Evolutionary conservation across 331 rosid species (phyloP).

Genomic region (Acacia concinna): DNA sequence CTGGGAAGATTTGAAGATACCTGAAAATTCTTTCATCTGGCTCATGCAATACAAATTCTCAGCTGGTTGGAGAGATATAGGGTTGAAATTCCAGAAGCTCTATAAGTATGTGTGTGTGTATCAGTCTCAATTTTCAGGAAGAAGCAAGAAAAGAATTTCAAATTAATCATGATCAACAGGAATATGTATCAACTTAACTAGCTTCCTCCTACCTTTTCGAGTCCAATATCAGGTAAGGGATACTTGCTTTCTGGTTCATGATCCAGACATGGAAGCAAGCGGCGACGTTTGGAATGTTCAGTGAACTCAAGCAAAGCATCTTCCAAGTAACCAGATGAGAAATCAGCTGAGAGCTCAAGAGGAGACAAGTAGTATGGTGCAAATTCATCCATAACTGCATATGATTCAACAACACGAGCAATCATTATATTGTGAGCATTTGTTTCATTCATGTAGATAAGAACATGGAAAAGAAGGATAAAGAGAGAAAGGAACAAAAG

Average conservation of each 20-base stretch:
- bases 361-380: conserved; percentile 43
- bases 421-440: conserved; percentile 36
- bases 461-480: conserved; percentile 19
- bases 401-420: background rate
- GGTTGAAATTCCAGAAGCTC: conserved; percentile 59
- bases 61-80: conserved; percentile 45
- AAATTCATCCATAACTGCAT: conserved; percentile 53
- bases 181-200: background rate
- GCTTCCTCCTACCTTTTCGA: conserved; percentile 45
- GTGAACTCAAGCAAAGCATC: conserved; percentile 80
- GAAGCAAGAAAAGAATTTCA: conserved; percentile 1
- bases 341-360: conserved; percentile 48
- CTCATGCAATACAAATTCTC: conserved; percentile 60
- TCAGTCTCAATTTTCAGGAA: conserved; percentile 17
- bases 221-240: conserved; percentile 28
- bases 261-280: conserved; percentile 45
- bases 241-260: conserved; percentile 29
- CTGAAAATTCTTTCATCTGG: conserved; percentile 57
- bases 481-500: conserved; percentile 22
- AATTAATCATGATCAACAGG: background rate
- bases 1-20: conserved; percentile 25
- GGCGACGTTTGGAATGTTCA: conserved; percentile 68
- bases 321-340: conserved; percentile 85
- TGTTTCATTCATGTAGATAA: background rate
- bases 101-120: conserved; percentile 12